Percentiles rank a stretch among this genome's conserved stretches.
These are phyloP conservation scores for Helianthus annuus DNA, from an alignment of 129 eudicot genomes.

Conservation along the genomic window HanXRQr2.0-SUNRISE NC_035446.2:76878679-76879178, in stretches of 20 bases:
- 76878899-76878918: conserved; percentile 1
- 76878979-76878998: no score
- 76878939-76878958: conserved; percentile 13
- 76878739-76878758: no score
- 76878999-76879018: background rate
- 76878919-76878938: background rate
- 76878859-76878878: background rate
- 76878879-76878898: background rate
- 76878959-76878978: conserved; percentile 8
- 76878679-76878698: no score
- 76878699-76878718: no score
- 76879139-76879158: conserved; percentile 38
- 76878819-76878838: background rate
- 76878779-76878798: no score
- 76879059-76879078: conserved; percentile 20
- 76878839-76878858: background rate
- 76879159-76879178: conserved; percentile 37
- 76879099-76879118: conserved; percentile 48
- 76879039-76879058: conserved; percentile 14
- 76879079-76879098: conserved; percentile 30
- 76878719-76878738: no score
- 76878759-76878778: no score
- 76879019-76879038: conserved; percentile 9
- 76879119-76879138: conserved; percentile 20
- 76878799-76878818: background rate